Evolutionary conservation across 169 alveolate species (phyloP), one percentile per base, ranked within the genome.

Genomic region (Plasmodium knowlesi): DNA sequence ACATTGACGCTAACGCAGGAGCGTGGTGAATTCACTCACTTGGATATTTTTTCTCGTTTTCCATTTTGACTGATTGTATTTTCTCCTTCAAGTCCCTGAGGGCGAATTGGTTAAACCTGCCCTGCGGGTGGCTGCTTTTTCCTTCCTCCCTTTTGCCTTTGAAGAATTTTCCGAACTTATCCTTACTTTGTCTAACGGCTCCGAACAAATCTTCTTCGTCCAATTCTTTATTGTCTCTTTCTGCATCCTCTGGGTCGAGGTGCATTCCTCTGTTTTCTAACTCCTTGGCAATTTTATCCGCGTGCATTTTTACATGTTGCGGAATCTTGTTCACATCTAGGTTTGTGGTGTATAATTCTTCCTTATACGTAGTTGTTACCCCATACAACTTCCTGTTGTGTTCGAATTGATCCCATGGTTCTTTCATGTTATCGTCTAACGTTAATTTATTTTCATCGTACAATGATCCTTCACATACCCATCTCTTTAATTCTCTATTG

Each of bases 261-360:
- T 94, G 96, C 67, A 95, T 89, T 57, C 91, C 90, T 32, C 94
- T 83, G n/a, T 92, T 92, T 76, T 74, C 82, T 37, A 96, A 95
- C 70, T 96, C 97, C 41, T 96, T 70, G 32, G 97, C 97, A 39
- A 96, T 79, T 80, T 84, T 82, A 28, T 73, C 92, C 32, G 97
- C 97, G 16, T 86, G 95, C 22, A 95, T 95, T 83, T 92, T 85
- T 22, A 96, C 96, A 73, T 93, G 88, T 25, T 93, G 96, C 5
- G 97, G 96, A 9, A 96, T 91, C 71, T 93, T 94, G 86, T 90
- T 86, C 16, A 95, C 74, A 43, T 96, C 95, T 39, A 96, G 91
- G 37, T 95, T 91, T 30, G 97, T 96, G 39, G 97, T 96, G 92
- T 96, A 96, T 34, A 96, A 61, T 54, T 95, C 95, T 83, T 96